Evolutionary conservation across 768 basidiomycete species (phyloP).

Genomic region (Lactarius quietus): DNA sequence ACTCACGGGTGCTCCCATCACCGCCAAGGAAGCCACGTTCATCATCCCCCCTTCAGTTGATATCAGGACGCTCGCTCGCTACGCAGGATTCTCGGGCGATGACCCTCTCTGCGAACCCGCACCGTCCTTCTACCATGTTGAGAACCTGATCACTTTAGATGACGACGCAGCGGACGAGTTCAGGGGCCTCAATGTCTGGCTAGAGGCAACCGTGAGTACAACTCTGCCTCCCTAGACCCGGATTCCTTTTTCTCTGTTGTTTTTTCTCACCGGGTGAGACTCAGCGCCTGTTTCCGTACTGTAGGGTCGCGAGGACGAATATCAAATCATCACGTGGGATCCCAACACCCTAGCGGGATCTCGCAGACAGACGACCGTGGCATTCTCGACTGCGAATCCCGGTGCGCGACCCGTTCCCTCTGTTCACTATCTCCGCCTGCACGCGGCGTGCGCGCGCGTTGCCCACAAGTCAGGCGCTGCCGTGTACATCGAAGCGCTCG

Average conservation of each 20-base stretch:
- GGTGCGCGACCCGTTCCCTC: constrained; percentile 33
- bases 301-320: constrained; percentile 8
- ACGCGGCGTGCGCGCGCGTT: constrained; percentile 41
- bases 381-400: constrained; percentile 33
- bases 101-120: constrained; percentile 15
- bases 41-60: constrained; percentile 19
- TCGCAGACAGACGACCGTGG: constrained; percentile 22
- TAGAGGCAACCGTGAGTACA: constrained; percentile 32
- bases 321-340: constrained; percentile 17
- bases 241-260: background rate
- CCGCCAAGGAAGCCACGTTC: constrained; percentile 1
- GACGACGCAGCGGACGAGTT: constrained; percentile 27
- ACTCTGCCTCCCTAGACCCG: background rate
- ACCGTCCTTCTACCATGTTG: constrained; percentile 10
- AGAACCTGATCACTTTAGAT: constrained; percentile 18
- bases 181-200: constrained; percentile 34
- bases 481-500: constrained; percentile 34
- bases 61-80: constrained; percentile 12
- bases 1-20: background rate
- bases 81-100: constrained; percentile 12
- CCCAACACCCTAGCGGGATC: constrained; percentile 2
- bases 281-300: background rate
- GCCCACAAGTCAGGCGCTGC: constrained; percentile 41
- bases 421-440: constrained; percentile 35
- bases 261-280: background rate